Conservation (phyloP, 163 green algal genomes). For the Chlorella variabilis region DNA sequence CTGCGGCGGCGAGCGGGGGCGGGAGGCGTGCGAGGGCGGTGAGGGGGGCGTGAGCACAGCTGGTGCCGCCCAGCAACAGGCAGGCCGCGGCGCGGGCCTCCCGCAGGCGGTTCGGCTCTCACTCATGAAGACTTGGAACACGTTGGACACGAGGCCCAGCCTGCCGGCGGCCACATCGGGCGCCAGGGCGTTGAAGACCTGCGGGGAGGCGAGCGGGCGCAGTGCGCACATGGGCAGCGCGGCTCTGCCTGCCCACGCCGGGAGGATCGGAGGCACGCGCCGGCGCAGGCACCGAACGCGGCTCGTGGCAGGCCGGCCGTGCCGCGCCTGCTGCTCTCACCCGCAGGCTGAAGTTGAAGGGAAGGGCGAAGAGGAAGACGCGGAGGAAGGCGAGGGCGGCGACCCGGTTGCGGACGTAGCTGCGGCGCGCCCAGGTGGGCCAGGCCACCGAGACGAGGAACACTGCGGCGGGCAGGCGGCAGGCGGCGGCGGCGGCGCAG, state of each 20-base stretch:
- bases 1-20: not conserved
- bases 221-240: too few species aligned
- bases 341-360: constrained; percentile 14
- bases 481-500: too few species aligned
- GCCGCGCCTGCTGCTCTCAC: too few species aligned
- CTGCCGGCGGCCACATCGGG: not conserved
- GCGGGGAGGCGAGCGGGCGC: too few species aligned
- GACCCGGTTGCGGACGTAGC: not conserved
- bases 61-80: too few species aligned
- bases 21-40: not conserved
- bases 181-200: constrained; percentile 1
- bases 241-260: too few species aligned
- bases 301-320: too few species aligned
- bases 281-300: not conserved
- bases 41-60: too few species aligned
- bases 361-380: constrained; percentile 11
- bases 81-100: too few species aligned
- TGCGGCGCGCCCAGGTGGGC: not conserved
- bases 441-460: not conserved
- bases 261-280: too few species aligned
- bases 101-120: too few species aligned
- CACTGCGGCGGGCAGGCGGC: not conserved
- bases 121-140: constrained; percentile 7
- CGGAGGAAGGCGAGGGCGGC: not conserved
- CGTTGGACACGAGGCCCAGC: not conserved